Conservation (phyloP, 2,329 filamentous ascomycete genomes). For the Dichotomopilus funicola region DNA sequence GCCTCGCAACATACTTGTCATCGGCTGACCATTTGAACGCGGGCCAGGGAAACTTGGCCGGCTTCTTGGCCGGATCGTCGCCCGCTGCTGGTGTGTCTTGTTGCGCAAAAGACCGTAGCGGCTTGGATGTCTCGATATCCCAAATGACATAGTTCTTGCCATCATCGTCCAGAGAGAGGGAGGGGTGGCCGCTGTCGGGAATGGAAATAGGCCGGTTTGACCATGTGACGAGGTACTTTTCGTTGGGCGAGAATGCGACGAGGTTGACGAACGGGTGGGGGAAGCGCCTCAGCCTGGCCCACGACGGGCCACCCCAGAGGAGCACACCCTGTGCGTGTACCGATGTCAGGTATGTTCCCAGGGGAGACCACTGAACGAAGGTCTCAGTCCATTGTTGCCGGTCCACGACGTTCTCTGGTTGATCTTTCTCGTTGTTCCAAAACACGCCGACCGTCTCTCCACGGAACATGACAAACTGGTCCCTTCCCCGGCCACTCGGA, state of each 20-base stretch:
- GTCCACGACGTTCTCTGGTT: slow-evolving; percentile 82
- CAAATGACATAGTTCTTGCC: slow-evolving; percentile 99
- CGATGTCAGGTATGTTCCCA: slow-evolving; percentile 88
- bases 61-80: slow-evolving; percentile 59
- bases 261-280: slow-evolving; percentile 93
- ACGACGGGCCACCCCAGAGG: slow-evolving; percentile 87
- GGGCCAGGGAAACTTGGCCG: slow-evolving; percentile 91
- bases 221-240: slow-evolving; percentile 95
- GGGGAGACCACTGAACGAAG: slow-evolving; percentile 96
- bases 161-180: slow-evolving; percentile 86
- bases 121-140: slow-evolving; percentile 86
- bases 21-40: slow-evolving; percentile 99
- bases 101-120: slow-evolving; percentile 87
- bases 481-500: slow-evolving; percentile 68
- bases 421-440: slow-evolving; percentile 97
- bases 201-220: slow-evolving; percentile 90
- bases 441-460: slow-evolving; percentile 88
- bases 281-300: slow-evolving; percentile 87
- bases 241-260: slow-evolving; percentile 87
- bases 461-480: slow-evolving; percentile 93
- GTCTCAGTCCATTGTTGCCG: slow-evolving; percentile 96
- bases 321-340: slow-evolving; percentile 95
- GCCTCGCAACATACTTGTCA: slow-evolving; percentile 90
- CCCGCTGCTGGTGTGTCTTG: slow-evolving; percentile 60
- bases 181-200: slow-evolving; percentile 76